Evolutionary conservation across 768 basidiomycete species (phyloP), one percentile per base, ranked within the genome.

Genomic region (Tricholoma sp.): DNA sequence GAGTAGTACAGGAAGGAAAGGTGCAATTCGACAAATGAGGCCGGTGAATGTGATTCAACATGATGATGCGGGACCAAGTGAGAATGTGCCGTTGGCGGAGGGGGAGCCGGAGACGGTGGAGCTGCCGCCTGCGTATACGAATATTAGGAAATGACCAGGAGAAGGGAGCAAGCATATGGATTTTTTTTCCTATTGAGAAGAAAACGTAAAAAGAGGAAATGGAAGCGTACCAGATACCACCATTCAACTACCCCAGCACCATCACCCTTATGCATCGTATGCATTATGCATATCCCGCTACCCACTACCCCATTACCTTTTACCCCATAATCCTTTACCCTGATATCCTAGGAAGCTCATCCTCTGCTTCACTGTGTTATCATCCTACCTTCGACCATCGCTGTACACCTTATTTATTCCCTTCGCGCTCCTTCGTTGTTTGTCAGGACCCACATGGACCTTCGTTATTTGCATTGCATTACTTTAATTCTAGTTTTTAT

Each of bases 41-140:
- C 79, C 88, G 0, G 83, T 93, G 32, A 91, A 92, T 65, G 82
- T 91, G 64, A 80, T 92, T 46, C 91, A 92, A 70, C 91, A 93
- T 63, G 89, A 91, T 61, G 91, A 93, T 66, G 91, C 88, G 0
- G 90, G 91, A 1, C 79, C 83, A 5, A 79, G 78, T 56, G 70
- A 68, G 34, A 58, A 66, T 3, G 41, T 56, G 58, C 61, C 54
- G 41, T 64, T 51, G 56, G 67, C 67, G 45, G 70, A 66, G 14
- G 72, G 69, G 16, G 80, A 83, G 61, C 67, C 81, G 14, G 90
- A 89, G 69, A 91, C 89, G 43, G 82, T 93, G 47, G 91, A 93
- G 69, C 77, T 93, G 50, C 90, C 90, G 12, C 90, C 90, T 1
- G 89, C 89, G 29, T 93, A 93, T 69, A 89, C 86, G 24, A 81